Evolutionary conservation across 2,329 filamentous ascomycete species (phyloP).

Genomic region (Botrytis medusae): DNA sequence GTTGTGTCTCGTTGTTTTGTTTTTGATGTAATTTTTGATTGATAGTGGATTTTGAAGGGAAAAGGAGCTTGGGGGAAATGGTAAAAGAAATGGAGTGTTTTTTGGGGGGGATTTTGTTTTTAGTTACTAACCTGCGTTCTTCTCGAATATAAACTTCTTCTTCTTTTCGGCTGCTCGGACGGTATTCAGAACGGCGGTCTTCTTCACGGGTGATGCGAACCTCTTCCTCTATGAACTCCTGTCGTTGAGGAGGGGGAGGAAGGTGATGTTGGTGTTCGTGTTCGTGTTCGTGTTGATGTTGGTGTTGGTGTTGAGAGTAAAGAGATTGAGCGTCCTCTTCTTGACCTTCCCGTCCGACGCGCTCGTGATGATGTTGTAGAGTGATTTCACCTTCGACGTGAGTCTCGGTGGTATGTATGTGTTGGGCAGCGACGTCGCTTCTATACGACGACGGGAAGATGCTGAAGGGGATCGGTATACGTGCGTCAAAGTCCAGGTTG

Average conservation of each 20-base stretch:
- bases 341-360: conserved; percentile 98
- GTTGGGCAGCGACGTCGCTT: conserved; percentile 59
- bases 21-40: background rate
- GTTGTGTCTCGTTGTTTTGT: background rate
- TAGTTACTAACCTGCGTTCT: conserved; percentile 53
- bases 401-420: conserved; percentile 54
- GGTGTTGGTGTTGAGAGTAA: conserved; percentile 46
- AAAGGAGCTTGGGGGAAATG: no score
- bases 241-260: conserved; percentile 41
- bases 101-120: background rate
- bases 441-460: conserved; percentile 99
- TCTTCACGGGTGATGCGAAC: conserved; percentile 75
- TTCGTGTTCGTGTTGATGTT: background rate
- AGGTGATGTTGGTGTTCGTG: background rate
- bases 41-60: conserved; percentile 2
- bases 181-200: conserved; percentile 62
- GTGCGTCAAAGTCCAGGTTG: conserved; percentile 99
- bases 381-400: conserved; percentile 90
- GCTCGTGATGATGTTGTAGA: conserved; percentile 62
- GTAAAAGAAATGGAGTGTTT: conserved; percentile 5
- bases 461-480: conserved; percentile 99
- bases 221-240: conserved; percentile 72
- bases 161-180: conserved; percentile 59
- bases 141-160: conserved; percentile 53
- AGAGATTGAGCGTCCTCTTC: conserved; percentile 63